These are phyloP conservation scores for Onygena corvina DNA, from an alignment of 2,329 filamentous ascomycete genomes.

Conservation along the genomic window DNA sequence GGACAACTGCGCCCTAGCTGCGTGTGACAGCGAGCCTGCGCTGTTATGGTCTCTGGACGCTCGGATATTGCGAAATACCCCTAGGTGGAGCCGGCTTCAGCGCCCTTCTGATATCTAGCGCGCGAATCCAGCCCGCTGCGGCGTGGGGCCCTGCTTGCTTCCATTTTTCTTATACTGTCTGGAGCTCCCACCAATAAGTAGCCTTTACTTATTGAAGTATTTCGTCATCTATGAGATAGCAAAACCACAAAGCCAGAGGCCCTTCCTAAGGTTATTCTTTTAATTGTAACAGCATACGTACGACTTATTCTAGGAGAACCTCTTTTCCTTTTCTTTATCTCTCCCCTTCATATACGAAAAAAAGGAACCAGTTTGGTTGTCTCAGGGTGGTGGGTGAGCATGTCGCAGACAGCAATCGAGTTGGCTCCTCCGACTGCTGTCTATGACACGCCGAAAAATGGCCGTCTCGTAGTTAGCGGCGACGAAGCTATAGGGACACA, in stretches of 20 bases:
- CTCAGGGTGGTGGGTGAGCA: not conserved
- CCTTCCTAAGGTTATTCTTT: too few relatives aligned
- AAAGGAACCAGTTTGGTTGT: not conserved
- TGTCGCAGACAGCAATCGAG: slow-evolving; percentile 5
- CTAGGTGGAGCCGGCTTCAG: not conserved
- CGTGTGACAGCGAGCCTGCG: too few relatives aligned
- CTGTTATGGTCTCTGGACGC: too few relatives aligned
- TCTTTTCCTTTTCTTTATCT: not conserved
- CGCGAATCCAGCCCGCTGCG: not conserved
- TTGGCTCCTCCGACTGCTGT: not conserved
- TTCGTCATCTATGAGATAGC: not conserved
- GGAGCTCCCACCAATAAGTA: slow-evolving; percentile 6
- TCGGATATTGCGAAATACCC: not conserved
- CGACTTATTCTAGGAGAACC: too few relatives aligned
- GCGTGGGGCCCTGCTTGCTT: not conserved
- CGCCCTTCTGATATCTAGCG: not conserved
- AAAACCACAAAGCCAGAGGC: too few relatives aligned
- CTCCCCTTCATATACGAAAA: not conserved
- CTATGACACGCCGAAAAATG: not conserved
- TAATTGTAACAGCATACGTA: not conserved
- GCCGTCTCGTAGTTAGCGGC: not conserved
- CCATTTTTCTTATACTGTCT: slow-evolving; percentile 5
- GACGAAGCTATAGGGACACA: not conserved
- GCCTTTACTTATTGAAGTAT: slow-evolving; percentile 1
- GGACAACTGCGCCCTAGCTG: too few relatives aligned